Evolutionary conservation across 257 asterid genomes (phyloP).

Genomic region (Penstemon davidsonii): DNA sequence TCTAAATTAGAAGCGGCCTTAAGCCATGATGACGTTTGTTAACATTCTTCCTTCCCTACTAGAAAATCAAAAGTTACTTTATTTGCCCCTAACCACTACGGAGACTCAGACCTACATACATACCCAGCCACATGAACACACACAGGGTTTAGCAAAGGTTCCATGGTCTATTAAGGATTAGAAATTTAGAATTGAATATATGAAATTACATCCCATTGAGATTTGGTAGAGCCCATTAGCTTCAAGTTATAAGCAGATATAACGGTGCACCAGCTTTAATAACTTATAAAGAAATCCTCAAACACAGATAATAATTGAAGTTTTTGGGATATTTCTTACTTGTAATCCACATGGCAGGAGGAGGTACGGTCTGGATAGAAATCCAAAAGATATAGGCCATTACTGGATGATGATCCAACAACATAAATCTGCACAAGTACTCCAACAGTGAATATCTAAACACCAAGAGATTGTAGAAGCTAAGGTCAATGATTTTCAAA

Average conservation of each 20-base stretch:
- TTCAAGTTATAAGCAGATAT: background rate
- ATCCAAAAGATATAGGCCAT: conserved; percentile 82
- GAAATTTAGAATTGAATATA: background rate
- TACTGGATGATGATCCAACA: conserved; percentile 72
- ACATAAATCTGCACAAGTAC: conserved; percentile 62
- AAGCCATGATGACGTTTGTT: background rate
- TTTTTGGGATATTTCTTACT: conserved; percentile 42
- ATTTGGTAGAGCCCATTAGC: background rate
- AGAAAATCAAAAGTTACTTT: conserved; percentile 3
- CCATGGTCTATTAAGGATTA: conserved; percentile 1
- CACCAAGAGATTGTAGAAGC: conserved; percentile 1
- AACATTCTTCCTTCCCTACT: background rate
- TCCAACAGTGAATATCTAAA: conserved; percentile 9
- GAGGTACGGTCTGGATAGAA: conserved; percentile 77
- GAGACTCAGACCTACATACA: background rate
- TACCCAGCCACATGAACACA: background rate
- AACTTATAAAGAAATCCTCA: conserved; percentile 3
- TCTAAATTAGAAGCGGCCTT: conserved; percentile 27
- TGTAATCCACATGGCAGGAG: conserved; percentile 76
- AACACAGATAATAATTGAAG: conserved; percentile 6
- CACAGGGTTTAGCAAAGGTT: conserved; percentile 3
- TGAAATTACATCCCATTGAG: conserved; percentile 4
- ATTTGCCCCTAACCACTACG: background rate
- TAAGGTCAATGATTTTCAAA: conserved; percentile 11
- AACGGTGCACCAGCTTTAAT: background rate